These are phyloP conservation scores for Pterulicium gracile DNA, from an alignment of 1,284 basidiomycete genomes.

Conservation along the genomic window DNA sequence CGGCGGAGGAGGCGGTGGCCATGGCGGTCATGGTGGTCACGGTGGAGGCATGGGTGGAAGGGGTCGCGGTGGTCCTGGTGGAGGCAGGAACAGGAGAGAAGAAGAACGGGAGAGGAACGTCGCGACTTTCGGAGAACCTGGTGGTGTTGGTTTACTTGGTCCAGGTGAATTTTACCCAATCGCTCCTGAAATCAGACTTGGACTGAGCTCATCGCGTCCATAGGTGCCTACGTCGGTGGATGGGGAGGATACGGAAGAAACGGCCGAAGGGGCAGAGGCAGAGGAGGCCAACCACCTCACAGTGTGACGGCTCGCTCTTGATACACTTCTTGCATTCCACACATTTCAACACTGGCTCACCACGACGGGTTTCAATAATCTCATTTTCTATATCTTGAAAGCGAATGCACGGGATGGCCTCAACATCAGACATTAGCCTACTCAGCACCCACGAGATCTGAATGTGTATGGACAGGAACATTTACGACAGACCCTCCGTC, in stretches of 20 bases:
- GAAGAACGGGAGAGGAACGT: slow-evolving; percentile 73
- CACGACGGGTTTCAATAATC: too few species aligned
- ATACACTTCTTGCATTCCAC: too few species aligned
- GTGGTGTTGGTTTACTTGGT: slow-evolving; percentile 62
- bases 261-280: slow-evolving; percentile 12
- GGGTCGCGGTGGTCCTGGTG: slow-evolving; percentile 36
- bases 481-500: slow-evolving; percentile 48
- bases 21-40: slow-evolving; percentile 21
- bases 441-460: neutral
- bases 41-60: slow-evolving; percentile 28
- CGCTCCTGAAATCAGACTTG: too few species aligned
- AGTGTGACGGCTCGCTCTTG: neutral
- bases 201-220: neutral
- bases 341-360: too few species aligned
- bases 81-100: slow-evolving; percentile 56
- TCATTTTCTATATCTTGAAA: too few species aligned
- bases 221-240: slow-evolving; percentile 34
- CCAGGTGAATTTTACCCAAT: slow-evolving; percentile 28
- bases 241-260: slow-evolving; percentile 30
- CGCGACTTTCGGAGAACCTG: slow-evolving; percentile 74
- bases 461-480: slow-evolving; percentile 13
- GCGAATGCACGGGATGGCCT: too few species aligned
- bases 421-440: too few species aligned
- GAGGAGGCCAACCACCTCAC: slow-evolving; percentile 9
- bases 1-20: slow-evolving; percentile 13